Base-by-base conservation (phyloP, 1,139 yeast species). In the Kurtzmaniella quercitrusa region DNA sequence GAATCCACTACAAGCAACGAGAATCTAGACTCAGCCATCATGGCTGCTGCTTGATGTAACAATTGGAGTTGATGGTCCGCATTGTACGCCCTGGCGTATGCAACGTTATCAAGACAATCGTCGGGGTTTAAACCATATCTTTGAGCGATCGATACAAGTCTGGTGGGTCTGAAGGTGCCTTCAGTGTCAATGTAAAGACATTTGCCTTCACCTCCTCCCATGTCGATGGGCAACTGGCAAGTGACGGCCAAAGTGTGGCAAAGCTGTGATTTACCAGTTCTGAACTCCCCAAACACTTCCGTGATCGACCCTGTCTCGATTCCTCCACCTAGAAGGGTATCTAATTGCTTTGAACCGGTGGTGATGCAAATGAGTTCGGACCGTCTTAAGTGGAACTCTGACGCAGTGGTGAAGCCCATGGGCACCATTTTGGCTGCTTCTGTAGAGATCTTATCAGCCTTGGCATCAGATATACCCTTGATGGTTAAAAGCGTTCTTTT, bases 151-250 rank as follows among this genome's bases (percentile, higher is more conserved):
- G 96, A 84, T 10, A 88, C 85, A 54, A 93, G 73, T 56, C 98
- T 77, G 41, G 85, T 85, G 1, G 98, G 97, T 59, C 98, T 77
- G 64, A 94, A 93, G 1, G 98, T 94, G 14, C 96, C 96, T 59
- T 93, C 99, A 0, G 98, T 93, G 59, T 93, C 99, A 50, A 93
- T 91, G 60, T 88, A 94, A 46, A 94, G 73, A 64, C 98, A 93
- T 63, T 94, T 90, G 34, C 99, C 98, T 68, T 93, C 99, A 42
- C 98, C 99, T 46, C 99, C 99, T 38, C 98, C 98, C 88, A 88
- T 86, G 60, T 93, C 98, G 41, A 93, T 82, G 3, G 98, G 98
- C 46, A 93, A 70, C 64, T 93, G 99, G 62, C 98, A 93, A 2
- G 98, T 91, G 10, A 94, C 96, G 0, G 98, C 96, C 49, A 94